A percentile compares a stretch with the other conserved stretches of the same genome.
phyloP scores from a whole-genome alignment of 257 asterid species.

The Cinchona pubescens region DNA sequence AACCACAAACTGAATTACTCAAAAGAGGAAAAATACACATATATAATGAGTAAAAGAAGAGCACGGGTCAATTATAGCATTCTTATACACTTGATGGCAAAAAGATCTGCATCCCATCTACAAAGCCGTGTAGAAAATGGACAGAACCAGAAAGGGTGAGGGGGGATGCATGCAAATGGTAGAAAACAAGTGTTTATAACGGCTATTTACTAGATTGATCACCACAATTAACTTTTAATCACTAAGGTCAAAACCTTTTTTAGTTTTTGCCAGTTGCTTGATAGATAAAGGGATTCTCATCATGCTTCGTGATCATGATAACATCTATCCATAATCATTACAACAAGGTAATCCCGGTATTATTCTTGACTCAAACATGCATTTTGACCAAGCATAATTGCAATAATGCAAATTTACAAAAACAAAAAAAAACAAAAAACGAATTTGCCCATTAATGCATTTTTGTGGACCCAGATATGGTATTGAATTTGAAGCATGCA shows the following conservation, averaged over 20 bases:
- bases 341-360: background rate
- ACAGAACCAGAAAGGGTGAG: background rate
- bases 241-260: background rate
- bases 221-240: background rate
- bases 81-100: background rate
- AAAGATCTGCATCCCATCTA: background rate
- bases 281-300: conserved; percentile 8
- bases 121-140: too few relatives aligned
- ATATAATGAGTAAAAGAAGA: background rate
- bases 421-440: conserved; percentile 13
- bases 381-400: conserved; percentile 26
- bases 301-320: background rate
- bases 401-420: too few relatives aligned
- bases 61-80: background rate
- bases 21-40: background rate
- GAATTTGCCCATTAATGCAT: conserved; percentile 8
- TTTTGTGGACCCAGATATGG: conserved; percentile 17
- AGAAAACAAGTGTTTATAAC: background rate
- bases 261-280: background rate
- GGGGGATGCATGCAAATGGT: background rate
- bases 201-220: background rate
- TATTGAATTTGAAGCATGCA: conserved; percentile 18
- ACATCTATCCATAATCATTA: background rate
- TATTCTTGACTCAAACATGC: conserved; percentile 7
- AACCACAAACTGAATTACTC: too few relatives aligned